Evolutionary conservation across 768 basidiomycete genomes (phyloP), one percentile per base, ranked within the genome.

Genomic region (Calocybe cyanea): DNA sequence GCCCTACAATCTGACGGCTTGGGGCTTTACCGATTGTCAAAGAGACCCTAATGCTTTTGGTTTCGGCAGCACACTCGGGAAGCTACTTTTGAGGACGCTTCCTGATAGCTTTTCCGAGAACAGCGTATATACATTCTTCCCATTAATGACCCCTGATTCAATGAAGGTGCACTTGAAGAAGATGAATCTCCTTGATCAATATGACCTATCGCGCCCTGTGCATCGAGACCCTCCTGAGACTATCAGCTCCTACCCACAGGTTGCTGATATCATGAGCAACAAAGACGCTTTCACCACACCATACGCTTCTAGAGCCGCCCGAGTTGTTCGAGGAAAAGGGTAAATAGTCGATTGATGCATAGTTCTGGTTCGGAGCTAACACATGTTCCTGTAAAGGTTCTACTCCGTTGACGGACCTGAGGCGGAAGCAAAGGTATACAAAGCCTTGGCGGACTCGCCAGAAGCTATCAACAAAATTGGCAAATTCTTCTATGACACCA

Each of bases 11-110:
- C 58, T 89, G 58, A 92, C 89, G 2, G 67, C 85, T 3, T 92
- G 89, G 89, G 89, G 89, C 30, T 89, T 86, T 56, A 76, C 81
- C 17, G 89, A 92, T 61, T 87, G 85, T 60, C 85, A 88, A 53
- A 80, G 87, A 46, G 81, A 90, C 54, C 67, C 80, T 21, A 70
- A 70, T 31, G 87, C 76, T 3, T 83, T 80, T 47, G 87, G 87
- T 20, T 86, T 85, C 52, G 88, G 88, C 17, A 84, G 83, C 61
- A 85, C 77, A 10, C 76, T 91, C 32, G 87, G 84, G 6, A 77
- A 83, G 25, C 74, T 92, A 24, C 66, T 92, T 63, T 67, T 89
- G 39, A 85, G 90, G 37, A 80, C 78, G 15, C 73, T 92, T 1
- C 88, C 90, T 1, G 64, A 80, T 39, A 67, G 87, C 57, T 92